Percentiles rank a stretch among this genome's conserved stretches.
These are phyloP conservation scores for Cladophialophora yegresii DNA, from an alignment of 2,329 filamentous ascomycete genomes.

Conservation along the genomic window DNA sequence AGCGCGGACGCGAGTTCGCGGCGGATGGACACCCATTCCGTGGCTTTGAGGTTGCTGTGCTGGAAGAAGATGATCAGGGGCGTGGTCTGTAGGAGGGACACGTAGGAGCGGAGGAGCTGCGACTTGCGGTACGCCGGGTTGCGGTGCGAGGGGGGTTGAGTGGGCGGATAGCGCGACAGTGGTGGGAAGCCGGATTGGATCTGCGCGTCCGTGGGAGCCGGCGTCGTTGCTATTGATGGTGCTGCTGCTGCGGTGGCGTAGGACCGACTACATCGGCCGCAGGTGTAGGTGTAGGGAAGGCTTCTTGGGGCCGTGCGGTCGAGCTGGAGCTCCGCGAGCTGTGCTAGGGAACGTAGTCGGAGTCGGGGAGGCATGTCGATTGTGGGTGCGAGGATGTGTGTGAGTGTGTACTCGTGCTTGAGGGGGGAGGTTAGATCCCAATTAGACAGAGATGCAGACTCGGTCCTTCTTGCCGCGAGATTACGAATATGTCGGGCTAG, in stretches of 20 bases:
- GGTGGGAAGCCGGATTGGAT: constrained; percentile 47
- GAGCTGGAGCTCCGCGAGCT: constrained; percentile 40
- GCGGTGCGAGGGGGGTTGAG: constrained; percentile 85
- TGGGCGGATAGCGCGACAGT: constrained; percentile 58
- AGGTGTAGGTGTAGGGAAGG: constrained; percentile 37
- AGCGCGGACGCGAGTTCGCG: constrained; percentile 67
- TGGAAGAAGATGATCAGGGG: constrained; percentile 86
- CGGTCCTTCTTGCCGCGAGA: too few relatives aligned
- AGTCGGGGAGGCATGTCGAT: constrained; percentile 56
- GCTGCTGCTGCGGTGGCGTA: constrained; percentile 46
- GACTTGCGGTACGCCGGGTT: constrained; percentile 85
- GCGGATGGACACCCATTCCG: constrained; percentile 72
- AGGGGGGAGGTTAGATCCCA: too few relatives aligned
- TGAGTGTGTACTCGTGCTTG: too few relatives aligned
- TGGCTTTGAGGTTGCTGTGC: constrained; percentile 73
- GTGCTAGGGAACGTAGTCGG: constrained; percentile 45
- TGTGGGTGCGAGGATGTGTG: not conserved
- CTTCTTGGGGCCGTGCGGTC: constrained; percentile 38
- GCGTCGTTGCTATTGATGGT: constrained; percentile 53
- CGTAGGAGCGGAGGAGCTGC: constrained; percentile 83
- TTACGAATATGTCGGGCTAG: too few relatives aligned
- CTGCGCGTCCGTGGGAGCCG: constrained; percentile 56
- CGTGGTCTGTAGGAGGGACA: constrained; percentile 80
- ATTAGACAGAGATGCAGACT: too few relatives aligned
- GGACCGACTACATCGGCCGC: constrained; percentile 40